Conservation (phyloP, 139 green algal species). For the Chlorella sp. region DNA sequence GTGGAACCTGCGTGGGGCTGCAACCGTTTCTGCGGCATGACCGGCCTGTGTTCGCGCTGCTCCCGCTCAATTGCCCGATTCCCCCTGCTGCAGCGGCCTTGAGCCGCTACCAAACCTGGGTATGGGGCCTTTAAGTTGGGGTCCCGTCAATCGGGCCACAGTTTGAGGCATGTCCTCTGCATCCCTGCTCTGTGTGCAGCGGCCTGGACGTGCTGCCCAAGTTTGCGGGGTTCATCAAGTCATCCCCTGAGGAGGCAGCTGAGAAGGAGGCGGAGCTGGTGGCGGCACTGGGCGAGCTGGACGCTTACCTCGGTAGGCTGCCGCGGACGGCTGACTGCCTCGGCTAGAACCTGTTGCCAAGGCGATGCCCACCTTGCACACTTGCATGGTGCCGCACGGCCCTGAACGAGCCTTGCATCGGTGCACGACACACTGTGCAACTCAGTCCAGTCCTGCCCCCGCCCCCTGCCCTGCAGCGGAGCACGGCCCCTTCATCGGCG, state of each 20-base stretch:
- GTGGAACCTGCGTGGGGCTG: too few species aligned
- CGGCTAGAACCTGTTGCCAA: background rate
- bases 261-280: constrained; percentile 60
- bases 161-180: too few species aligned
- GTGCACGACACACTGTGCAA: too few species aligned
- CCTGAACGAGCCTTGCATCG: too few species aligned
- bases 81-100: background rate
- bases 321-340: too few species aligned
- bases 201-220: constrained; percentile 70
- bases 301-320: background rate
- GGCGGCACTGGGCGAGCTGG: constrained; percentile 18
- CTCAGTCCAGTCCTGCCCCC: background rate
- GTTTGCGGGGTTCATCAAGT: constrained; percentile 73
- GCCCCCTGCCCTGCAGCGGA: background rate
- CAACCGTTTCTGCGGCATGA: too few species aligned
- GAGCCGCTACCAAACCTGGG: too few species aligned
- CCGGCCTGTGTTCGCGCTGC: background rate
- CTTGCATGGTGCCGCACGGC: too few species aligned
- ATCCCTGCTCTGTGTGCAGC: constrained; percentile 19
- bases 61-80: background rate
- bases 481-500: constrained; percentile 69
- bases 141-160: too few species aligned
- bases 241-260: constrained; percentile 43
- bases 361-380: background rate
- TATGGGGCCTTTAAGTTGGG: too few species aligned